Conservation (phyloP, 2,329 filamentous ascomycete genomes). For the Cladosporium sp. region DNA sequence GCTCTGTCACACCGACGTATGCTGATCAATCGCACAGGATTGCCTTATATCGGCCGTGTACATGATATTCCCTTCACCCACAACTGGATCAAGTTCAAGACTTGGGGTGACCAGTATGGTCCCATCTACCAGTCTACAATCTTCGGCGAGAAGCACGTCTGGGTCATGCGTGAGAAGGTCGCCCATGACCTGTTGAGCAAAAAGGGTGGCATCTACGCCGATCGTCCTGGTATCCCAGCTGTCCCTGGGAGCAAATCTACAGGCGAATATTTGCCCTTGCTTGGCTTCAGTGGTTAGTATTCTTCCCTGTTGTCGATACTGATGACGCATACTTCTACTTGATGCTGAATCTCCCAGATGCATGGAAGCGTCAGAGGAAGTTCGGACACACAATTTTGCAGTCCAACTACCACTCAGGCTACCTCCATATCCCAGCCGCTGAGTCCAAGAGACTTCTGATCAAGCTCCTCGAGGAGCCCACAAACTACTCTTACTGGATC, state of each 20-base stretch:
- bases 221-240: not conserved
- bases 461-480: not conserved
- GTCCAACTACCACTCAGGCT: not conserved
- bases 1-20: not conserved
- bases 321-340: no score
- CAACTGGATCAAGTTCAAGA: constrained; percentile 41
- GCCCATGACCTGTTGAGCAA: constrained; percentile 42
- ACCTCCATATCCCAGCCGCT: not conserved
- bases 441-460: not conserved
- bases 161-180: constrained; percentile 39
- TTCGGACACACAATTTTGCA: not conserved
- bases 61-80: constrained; percentile 33
- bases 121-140: constrained; percentile 44
- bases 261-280: not conserved
- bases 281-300: not conserved
- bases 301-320: no score
- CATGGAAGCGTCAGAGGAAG: not conserved
- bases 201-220: constrained; percentile 35
- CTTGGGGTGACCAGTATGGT: constrained; percentile 35
- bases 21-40: constrained; percentile 10
- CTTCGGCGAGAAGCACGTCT: constrained; percentile 35
- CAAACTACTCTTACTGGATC: not conserved
- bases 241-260: not conserved
- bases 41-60: constrained; percentile 33
- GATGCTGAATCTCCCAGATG: not conserved